Conservation (phyloP, 129 eudicot species). For the Flaveria linearis region DNA sequence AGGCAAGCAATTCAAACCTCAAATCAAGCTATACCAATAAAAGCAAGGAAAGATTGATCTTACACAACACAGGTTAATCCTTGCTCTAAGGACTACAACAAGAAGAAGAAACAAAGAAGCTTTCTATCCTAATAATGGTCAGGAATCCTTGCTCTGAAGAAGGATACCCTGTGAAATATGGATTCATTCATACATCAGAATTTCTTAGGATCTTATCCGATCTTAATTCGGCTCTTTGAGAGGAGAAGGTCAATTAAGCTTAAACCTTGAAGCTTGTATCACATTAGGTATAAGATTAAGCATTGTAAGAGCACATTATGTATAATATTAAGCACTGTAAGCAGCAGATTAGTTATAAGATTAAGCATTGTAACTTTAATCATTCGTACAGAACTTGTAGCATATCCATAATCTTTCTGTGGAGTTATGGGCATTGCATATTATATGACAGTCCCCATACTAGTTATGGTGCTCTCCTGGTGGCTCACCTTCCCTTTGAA, state of each 20-base stretch:
- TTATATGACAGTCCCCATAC: neutral
- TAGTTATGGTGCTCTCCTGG: neutral
- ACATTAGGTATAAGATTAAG: neutral
- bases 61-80: neutral
- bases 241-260: neutral
- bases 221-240: neutral
- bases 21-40: neutral
- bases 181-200: neutral
- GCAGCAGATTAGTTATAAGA: neutral
- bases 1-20: neutral
- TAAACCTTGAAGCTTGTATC: neutral
- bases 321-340: too few species aligned
- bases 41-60: neutral
- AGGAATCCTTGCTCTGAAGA: neutral
- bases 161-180: neutral
- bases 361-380: neutral
- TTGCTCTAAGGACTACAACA: neutral
- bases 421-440: conserved; percentile 14
- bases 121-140: neutral
- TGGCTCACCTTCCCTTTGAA: neutral
- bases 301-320: too few species aligned
- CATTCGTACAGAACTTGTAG: neutral
- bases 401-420: neutral
- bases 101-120: neutral
- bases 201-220: neutral